Percentiles rank a stretch among this genome's conserved stretches.
Evolutionary conservation across 495 filamentous ascomycete species (phyloP).

Genomic region (Filosporella fistucella): DNA sequence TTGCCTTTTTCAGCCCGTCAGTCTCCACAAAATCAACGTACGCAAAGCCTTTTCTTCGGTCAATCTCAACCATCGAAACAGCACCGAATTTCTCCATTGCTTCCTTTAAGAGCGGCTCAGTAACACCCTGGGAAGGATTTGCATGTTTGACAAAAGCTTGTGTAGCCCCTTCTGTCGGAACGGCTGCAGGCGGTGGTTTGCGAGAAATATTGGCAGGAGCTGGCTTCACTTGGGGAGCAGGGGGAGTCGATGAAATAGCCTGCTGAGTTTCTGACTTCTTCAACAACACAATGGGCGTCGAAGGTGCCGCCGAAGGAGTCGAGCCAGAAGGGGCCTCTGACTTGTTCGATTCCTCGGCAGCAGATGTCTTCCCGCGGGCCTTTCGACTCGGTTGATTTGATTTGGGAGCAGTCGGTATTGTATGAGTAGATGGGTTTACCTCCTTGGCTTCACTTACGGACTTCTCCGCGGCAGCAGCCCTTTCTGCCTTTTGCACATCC

Average conservation of each 20-base stretch:
- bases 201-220: constrained; percentile 17
- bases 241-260: constrained; percentile 19
- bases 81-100: constrained; percentile 67
- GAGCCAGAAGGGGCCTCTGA: constrained; percentile 23
- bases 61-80: constrained; percentile 77
- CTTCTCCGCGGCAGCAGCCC: constrained; percentile 18
- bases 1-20: constrained; percentile 67
- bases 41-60: constrained; percentile 88
- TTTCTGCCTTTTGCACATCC: constrained; percentile 34
- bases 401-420: constrained; percentile 24
- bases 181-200: constrained; percentile 12
- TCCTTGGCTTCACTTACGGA: constrained; percentile 36
- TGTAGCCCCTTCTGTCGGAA: constrained; percentile 50
- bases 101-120: constrained; percentile 67
- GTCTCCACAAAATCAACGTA: constrained; percentile 80
- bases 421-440: constrained; percentile 13
- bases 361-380: constrained; percentile 11
- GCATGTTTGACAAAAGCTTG: constrained; percentile 93
- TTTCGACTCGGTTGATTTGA: constrained; percentile 11
- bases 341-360: constrained; percentile 7
- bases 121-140: constrained; percentile 86
- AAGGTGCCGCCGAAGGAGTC: constrained; percentile 11
- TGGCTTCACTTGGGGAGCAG: constrained; percentile 24
- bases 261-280: constrained; percentile 27
- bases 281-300: constrained; percentile 22